These are phyloP conservation scores for Hypomontagnella monticulosa DNA, from an alignment of 495 filamentous ascomycete species.

Conservation along the genomic window DNA sequence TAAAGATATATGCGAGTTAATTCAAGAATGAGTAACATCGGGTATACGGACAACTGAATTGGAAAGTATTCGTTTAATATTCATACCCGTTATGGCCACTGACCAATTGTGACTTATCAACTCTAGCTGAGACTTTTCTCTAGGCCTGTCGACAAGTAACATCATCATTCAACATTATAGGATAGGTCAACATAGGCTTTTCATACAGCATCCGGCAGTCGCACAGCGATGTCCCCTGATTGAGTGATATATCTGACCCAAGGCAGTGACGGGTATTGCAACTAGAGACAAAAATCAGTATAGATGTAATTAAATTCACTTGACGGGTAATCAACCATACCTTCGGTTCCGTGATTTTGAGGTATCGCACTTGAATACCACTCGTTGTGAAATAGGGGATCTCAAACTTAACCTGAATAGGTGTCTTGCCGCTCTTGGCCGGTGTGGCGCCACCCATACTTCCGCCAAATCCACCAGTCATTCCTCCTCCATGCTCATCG, in stretches of 20 bases:
- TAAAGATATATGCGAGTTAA: background rate
- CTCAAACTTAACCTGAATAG: slow-evolving; percentile 99
- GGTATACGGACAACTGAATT: slow-evolving; percentile 16
- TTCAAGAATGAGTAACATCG: slow-evolving; percentile 5
- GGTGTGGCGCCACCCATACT: slow-evolving; percentile 83
- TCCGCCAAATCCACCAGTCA: slow-evolving; percentile 96
- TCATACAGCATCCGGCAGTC: slow-evolving; percentile 87
- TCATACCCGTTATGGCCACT: slow-evolving; percentile 30
- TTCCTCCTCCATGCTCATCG: slow-evolving; percentile 93
- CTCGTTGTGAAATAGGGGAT: slow-evolving; percentile 99
- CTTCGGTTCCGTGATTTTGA: slow-evolving; percentile 99
- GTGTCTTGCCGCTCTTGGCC: slow-evolving; percentile 87
- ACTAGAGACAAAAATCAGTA: slow-evolving; percentile 58
- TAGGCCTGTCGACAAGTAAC: slow-evolving; percentile 38
- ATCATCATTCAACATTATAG: slow-evolving; percentile 35
- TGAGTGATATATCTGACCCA: slow-evolving; percentile 99
- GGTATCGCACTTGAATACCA: slow-evolving; percentile 96
- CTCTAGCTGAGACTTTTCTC: slow-evolving; percentile 38
- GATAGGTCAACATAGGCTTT: slow-evolving; percentile 18
- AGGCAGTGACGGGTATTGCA: slow-evolving; percentile 97
- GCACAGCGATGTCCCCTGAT: slow-evolving; percentile 92
- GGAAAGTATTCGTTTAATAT: slow-evolving; percentile 28
- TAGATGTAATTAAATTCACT: slow-evolving; percentile 8
- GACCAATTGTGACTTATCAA: slow-evolving; percentile 35
- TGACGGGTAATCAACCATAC: slow-evolving; percentile 55